Conservation (phyloP, 2,329 filamentous ascomycete genomes). For the Xylaria sp. region DNA sequence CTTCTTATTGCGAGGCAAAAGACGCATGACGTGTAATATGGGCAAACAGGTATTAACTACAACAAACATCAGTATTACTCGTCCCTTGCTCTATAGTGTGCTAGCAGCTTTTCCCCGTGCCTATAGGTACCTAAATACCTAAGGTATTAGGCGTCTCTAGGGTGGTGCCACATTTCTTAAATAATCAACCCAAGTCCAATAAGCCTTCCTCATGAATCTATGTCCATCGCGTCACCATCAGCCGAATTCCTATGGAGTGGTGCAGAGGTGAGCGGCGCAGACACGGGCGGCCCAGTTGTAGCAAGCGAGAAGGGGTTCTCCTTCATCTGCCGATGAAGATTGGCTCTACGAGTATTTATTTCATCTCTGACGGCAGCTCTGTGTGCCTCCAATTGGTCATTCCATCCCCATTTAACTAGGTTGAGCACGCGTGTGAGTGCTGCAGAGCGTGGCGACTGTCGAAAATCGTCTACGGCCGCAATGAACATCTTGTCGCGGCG, state of each 20-base stretch:
- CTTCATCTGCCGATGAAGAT: conserved; percentile 20
- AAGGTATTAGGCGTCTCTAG: neutral
- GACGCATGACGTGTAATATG: neutral
- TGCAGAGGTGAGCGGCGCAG: neutral
- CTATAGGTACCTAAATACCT: too few relatives aligned
- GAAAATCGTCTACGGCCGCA: conserved; percentile 4
- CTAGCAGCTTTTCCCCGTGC: neutral
- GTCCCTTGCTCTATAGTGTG: neutral
- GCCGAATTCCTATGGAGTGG: neutral
- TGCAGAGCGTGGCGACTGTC: conserved; percentile 31
- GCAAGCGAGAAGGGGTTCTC: conserved; percentile 1
- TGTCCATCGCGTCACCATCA: conserved; percentile 21
- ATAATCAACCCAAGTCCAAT: neutral
- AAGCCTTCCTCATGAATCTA: conserved; percentile 10
- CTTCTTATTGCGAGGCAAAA: neutral
- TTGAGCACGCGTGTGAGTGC: conserved; percentile 30
- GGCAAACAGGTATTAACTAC: neutral
- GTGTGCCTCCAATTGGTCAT: conserved; percentile 32
- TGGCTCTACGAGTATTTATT: conserved; percentile 28
- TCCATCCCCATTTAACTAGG: conserved; percentile 29
- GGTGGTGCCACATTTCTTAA: neutral
- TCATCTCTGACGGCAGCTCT: conserved; percentile 26
- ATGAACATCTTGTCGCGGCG: conserved; percentile 24
- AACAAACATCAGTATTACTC: neutral
- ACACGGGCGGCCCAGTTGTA: neutral